Evolutionary conservation across 2,329 filamentous ascomycete species (phyloP).

Genomic region (Fusarium compactum): DNA sequence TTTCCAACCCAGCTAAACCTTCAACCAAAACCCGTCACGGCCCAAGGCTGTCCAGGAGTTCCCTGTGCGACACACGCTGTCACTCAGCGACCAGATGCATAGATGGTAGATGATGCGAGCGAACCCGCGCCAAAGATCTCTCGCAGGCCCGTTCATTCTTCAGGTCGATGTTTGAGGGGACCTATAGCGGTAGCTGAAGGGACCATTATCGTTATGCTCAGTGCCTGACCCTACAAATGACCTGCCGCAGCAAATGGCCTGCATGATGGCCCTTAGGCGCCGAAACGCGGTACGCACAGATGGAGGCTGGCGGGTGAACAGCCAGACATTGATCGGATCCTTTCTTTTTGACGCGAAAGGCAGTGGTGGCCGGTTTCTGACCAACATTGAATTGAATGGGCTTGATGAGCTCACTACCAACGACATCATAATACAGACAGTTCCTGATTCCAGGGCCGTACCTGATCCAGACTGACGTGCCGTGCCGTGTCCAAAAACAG

Average conservation of each 20-base stretch:
- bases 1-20: slow-evolving; percentile 14
- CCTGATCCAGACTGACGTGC: slow-evolving; percentile 25
- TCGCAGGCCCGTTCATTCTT: slow-evolving; percentile 38
- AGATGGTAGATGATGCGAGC: slow-evolving; percentile 39
- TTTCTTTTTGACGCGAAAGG: slow-evolving; percentile 6
- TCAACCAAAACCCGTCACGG: slow-evolving; percentile 25
- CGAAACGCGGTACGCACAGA: slow-evolving; percentile 27
- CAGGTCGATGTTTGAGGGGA: slow-evolving; percentile 23
- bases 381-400: background rate
- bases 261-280: slow-evolving; percentile 19
- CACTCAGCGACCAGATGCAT: slow-evolving; percentile 39
- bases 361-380: background rate
- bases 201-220: slow-evolving; percentile 19
- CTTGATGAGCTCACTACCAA: background rate
- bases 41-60: slow-evolving; percentile 35
- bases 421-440: background rate
- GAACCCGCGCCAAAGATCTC: slow-evolving; percentile 32
- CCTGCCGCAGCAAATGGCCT: slow-evolving; percentile 15
- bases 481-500: slow-evolving; percentile 28
- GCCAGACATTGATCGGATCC: background rate
- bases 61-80: slow-evolving; percentile 42
- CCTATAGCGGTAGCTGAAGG: slow-evolving; percentile 34
- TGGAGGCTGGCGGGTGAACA: slow-evolving; percentile 13
- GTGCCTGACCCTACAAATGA: slow-evolving; percentile 21
- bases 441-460: background rate